Base-by-base conservation (phyloP, 2,329 filamentous ascomycete species). In the Colletotrichum tabaci region DNA sequence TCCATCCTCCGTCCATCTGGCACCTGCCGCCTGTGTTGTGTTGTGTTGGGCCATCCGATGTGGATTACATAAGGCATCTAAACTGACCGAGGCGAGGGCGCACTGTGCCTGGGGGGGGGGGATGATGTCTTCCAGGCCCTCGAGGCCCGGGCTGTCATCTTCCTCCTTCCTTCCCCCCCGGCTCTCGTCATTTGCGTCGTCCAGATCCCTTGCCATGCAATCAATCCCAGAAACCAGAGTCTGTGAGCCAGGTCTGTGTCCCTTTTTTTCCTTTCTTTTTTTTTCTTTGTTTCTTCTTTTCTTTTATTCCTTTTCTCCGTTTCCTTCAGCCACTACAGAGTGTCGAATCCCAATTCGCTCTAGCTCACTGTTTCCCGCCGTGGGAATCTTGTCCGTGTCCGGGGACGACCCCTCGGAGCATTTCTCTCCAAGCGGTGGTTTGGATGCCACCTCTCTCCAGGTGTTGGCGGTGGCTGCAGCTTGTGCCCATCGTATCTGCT, bases 161-260 rank as follows among this genome's bases (percentile, higher is more conserved):
- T 46, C 18, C 38, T 58, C 38, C 47, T 40, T 55, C 42, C 53
- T 55, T 8, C 16, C 44, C 56, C 67, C 64, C 67, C 64, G 46
- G 64, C 65, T 63, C 64, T 53, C 50, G 58, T 68, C 68, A 68
- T 68, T 71, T 68, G 50, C 67, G 67, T 57, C 50, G 67, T 50
- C 61, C 44, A 49, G 53, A n/a, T 4, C 38, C 55, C 66, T 53
- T 50, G 50, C 21, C 26, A 42, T 52, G 53, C 52, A 72, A 68
- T 71, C 21, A 68, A 69, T 68, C 60, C 65, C 58, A 58, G 52
- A 56, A 60, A 57, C 47, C 18, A n/a, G 21, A n/a, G 49, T 30
- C 60, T 7, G 21, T n/a, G 55, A 49, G 35, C 49, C 58, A 40
- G 66, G 66, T 72, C 69, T 69, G 69, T 61, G 64, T 56, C 26